phyloP scores from a whole-genome alignment of 116 monocot genomes.

The Dioscorea cayenensis region DNA sequence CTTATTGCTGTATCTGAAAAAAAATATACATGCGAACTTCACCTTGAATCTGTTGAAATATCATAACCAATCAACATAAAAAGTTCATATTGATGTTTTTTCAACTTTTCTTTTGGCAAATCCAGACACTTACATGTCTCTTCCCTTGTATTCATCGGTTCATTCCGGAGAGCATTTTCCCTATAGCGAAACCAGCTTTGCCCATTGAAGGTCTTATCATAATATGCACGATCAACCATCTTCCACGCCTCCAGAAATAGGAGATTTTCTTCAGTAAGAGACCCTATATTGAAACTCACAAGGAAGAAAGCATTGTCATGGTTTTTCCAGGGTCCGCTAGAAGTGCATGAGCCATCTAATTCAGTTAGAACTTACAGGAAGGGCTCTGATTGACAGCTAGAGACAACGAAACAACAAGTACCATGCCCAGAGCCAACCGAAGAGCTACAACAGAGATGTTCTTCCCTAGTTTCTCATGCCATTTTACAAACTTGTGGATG shows the following conservation, averaged over 20 bases:
- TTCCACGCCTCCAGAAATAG: slow-evolving; percentile 99
- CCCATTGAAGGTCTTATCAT: slow-evolving; percentile 94
- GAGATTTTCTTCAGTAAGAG: slow-evolving; percentile 92
- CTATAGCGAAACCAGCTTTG: slow-evolving; percentile 95
- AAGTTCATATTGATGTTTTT: background rate
- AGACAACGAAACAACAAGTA: slow-evolving; percentile 58
- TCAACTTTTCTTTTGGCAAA: background rate
- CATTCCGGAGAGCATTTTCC: slow-evolving; percentile 82
- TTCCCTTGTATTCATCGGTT: slow-evolving; percentile 94
- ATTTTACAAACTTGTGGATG: slow-evolving; percentile 18
- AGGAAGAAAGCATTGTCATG: background rate
- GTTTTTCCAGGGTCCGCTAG: background rate
- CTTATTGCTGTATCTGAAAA: slow-evolving; percentile 84
- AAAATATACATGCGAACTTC: background rate
- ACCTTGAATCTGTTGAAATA: background rate
- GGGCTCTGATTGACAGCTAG: slow-evolving; percentile 36
- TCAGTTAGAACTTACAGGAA: slow-evolving; percentile 47
- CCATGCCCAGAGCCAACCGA: slow-evolving; percentile 41
- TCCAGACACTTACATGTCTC: slow-evolving; percentile 74
- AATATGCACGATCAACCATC: slow-evolving; percentile 92
- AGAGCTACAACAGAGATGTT: slow-evolving; percentile 16
- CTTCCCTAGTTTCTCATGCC: slow-evolving; percentile 32
- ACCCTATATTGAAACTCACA: slow-evolving; percentile 20
- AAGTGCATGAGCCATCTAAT: background rate
- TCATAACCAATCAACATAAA: background rate